phyloP scores from a whole-genome alignment of 352 stramenopile species.

The Globisporangium rhizosaccharum region DNA sequence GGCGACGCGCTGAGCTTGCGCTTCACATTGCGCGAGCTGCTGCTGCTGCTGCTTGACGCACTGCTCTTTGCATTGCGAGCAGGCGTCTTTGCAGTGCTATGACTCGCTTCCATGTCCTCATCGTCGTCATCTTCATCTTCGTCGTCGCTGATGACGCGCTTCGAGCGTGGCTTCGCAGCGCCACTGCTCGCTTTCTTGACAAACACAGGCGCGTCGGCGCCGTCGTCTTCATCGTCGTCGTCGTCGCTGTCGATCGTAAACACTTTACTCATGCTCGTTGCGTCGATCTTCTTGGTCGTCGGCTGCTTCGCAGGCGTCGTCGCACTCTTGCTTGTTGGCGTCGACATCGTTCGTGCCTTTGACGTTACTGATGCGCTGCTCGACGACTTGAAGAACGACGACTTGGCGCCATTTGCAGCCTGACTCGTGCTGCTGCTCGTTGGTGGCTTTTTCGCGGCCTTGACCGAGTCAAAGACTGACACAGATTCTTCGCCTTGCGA shows the following conservation, averaged over 20 bases:
- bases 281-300: slow-evolving; percentile 32
- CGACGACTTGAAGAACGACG: slow-evolving; percentile 26
- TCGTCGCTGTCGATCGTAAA: slow-evolving; percentile 67
- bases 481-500: slow-evolving; percentile 59
- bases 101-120: not conserved
- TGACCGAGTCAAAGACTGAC: slow-evolving; percentile 56
- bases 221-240: slow-evolving; percentile 34
- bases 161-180: slow-evolving; percentile 23
- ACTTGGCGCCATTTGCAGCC: slow-evolving; percentile 11
- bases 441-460: slow-evolving; percentile 22
- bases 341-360: slow-evolving; percentile 19
- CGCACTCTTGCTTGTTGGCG: slow-evolving; percentile 8
- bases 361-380: slow-evolving; percentile 10
- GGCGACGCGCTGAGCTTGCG: slow-evolving; percentile 41
- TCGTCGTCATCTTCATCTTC: slow-evolving; percentile 57
- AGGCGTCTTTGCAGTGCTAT: slow-evolving; percentile 12
- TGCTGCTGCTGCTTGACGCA: slow-evolving; percentile 3
- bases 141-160: slow-evolving; percentile 65
- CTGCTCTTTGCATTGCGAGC: slow-evolving; percentile 3
- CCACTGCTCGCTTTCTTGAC: slow-evolving; percentile 41
- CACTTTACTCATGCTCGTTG: slow-evolving; percentile 56
- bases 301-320: slow-evolving; percentile 20
- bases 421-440: slow-evolving; percentile 1
- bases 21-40: slow-evolving; percentile 28
- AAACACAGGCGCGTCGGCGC: slow-evolving; percentile 53